Percentiles rank a stretch among this genome's conserved stretches.
Evolutionary conservation across 1,139 yeast species (phyloP).

Genomic region (Saccharomyces pastorianus): DNA sequence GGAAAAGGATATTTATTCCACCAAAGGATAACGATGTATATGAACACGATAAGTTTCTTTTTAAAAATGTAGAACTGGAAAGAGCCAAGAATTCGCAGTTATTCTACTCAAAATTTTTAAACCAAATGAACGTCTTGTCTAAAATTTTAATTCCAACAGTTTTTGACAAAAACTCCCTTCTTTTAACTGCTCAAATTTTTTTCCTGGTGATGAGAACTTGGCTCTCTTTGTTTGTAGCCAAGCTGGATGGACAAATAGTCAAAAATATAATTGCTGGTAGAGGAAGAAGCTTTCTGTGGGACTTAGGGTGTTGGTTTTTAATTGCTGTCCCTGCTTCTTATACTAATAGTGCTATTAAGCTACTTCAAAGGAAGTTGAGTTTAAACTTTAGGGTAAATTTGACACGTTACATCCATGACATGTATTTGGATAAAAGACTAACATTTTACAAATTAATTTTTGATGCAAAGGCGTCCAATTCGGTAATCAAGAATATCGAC

Average conservation of each 20-base stretch:
- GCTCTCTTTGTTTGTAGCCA: slow-evolving; percentile 78
- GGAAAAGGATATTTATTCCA: slow-evolving; percentile 33
- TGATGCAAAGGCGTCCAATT: slow-evolving; percentile 35
- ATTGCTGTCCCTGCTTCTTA: slow-evolving; percentile 92
- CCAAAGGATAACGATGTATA: slow-evolving; percentile 35
- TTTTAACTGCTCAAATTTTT: slow-evolving; percentile 63
- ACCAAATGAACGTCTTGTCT: slow-evolving; percentile 73
- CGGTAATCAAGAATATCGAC: slow-evolving; percentile 43
- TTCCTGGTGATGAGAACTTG: slow-evolving; percentile 78
- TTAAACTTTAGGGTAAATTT: slow-evolving; percentile 79
- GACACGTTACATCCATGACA: slow-evolving; percentile 81
- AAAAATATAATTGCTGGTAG: slow-evolving; percentile 81
- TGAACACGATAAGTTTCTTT: slow-evolving; percentile 35
- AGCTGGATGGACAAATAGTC: slow-evolving; percentile 86
- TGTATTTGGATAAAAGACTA: slow-evolving; percentile 73
- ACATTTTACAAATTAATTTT: slow-evolving; percentile 70
- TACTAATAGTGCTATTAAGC: slow-evolving; percentile 85
- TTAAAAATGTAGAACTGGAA: slow-evolving; percentile 33
- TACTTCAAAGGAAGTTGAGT: slow-evolving; percentile 67
- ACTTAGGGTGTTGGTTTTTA: slow-evolving; percentile 76
- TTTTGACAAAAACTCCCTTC: slow-evolving; percentile 57
- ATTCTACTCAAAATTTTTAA: slow-evolving; percentile 60
- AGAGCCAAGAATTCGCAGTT: slow-evolving; percentile 31
- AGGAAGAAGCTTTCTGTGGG: slow-evolving; percentile 66
- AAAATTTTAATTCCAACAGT: slow-evolving; percentile 71